phyloP scores from a whole-genome alignment of 192 early-diverging fungal genomes.

The Gigaspora rosea region DNA sequence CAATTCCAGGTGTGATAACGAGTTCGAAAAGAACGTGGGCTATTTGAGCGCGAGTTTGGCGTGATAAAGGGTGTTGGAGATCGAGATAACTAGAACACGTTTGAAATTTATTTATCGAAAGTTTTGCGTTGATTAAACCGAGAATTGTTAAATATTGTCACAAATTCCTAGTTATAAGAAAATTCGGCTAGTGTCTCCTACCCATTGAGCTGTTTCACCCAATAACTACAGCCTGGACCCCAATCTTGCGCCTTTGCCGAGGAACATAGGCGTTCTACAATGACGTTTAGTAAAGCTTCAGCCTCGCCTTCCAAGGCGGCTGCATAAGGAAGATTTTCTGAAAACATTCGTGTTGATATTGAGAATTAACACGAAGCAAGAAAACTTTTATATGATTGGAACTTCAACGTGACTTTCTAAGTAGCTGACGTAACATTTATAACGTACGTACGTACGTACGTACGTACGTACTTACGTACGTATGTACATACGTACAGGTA shows the following conservation, averaged over 20 bases:
- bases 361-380: too few relatives aligned
- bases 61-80: slow-evolving; percentile 61
- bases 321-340: slow-evolving; percentile 45
- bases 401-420: too few relatives aligned
- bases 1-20: slow-evolving; percentile 63
- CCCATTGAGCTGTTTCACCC: slow-evolving; percentile 62
- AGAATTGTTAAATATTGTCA: background rate
- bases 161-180: background rate
- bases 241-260: slow-evolving; percentile 58
- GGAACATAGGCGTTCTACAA: slow-evolving; percentile 47
- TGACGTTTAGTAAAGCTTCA: slow-evolving; percentile 48
- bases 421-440: too few relatives aligned
- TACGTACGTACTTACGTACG: too few relatives aligned
- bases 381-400: too few relatives aligned
- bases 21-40: slow-evolving; percentile 68
- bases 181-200: slow-evolving; percentile 34
- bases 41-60: slow-evolving; percentile 55
- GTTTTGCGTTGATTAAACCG: background rate
- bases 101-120: too few relatives aligned
- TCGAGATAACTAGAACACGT: slow-evolving; percentile 57
- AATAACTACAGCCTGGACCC: slow-evolving; percentile 53
- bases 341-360: slow-evolving; percentile 21
- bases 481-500: too few relatives aligned
- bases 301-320: slow-evolving; percentile 41
- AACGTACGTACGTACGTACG: too few relatives aligned